Percentiles rank a stretch among this genome's conserved stretches.
phyloP scores from a whole-genome alignment of 2,329 filamentous ascomycete genomes.

The Fusarium buxicola region DNA sequence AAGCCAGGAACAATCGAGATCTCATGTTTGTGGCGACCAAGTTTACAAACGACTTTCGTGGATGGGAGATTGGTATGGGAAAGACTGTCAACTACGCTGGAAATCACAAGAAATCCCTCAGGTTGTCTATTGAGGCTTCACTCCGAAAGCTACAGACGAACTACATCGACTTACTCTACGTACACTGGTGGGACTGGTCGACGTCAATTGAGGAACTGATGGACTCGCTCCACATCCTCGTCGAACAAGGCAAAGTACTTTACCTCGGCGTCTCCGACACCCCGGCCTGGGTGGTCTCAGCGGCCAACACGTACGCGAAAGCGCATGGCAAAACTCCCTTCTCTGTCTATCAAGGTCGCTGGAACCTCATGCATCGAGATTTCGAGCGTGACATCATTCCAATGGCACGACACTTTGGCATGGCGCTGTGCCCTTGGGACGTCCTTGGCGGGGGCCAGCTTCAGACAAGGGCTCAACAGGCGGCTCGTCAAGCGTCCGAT shows the following conservation, averaged over 20 bases:
- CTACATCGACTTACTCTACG: conserved; percentile 59
- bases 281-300: conserved; percentile 55
- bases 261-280: conserved; percentile 56
- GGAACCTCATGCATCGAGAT: conserved; percentile 51
- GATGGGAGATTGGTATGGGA: conserved; percentile 41
- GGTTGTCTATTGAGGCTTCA: conserved; percentile 56
- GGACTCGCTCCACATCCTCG: conserved; percentile 56
- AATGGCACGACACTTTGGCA: conserved; percentile 55
- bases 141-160: conserved; percentile 59
- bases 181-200: conserved; percentile 60
- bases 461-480: conserved; percentile 54
- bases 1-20: conserved; percentile 61
- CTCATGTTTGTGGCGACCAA: conserved; percentile 67
- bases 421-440: conserved; percentile 71
- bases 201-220: conserved; percentile 57
- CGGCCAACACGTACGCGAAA: conserved; percentile 54
- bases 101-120: conserved; percentile 56
- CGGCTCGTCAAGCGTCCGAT: conserved; percentile 14
- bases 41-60: conserved; percentile 55
- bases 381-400: conserved; percentile 58
- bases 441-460: conserved; percentile 65
- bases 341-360: conserved; percentile 55
- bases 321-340: conserved; percentile 53
- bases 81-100: conserved; percentile 56
- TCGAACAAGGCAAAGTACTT: conserved; percentile 55